phyloP scores from a whole-genome alignment of 805 yeast genomes.

The Scheffersomyces coipomensis region DNA sequence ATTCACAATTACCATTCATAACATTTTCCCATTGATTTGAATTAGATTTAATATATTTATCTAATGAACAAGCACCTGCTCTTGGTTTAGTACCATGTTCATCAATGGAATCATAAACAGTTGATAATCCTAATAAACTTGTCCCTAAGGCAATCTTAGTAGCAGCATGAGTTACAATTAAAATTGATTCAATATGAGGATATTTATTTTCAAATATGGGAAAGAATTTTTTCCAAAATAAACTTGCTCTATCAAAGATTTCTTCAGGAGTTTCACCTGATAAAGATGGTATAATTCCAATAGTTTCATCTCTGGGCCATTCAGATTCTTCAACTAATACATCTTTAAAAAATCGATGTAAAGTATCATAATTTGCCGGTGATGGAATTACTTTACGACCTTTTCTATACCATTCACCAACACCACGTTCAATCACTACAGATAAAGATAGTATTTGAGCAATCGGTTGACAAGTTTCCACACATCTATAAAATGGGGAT shows the following conservation, averaged over 20 bases:
- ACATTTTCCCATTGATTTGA: conserved; percentile 54
- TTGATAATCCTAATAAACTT: conserved; percentile 55
- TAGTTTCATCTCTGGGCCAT: conserved; percentile 49
- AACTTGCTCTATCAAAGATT: conserved; percentile 59
- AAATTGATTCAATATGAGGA: conserved; percentile 61
- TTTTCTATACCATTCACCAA: conserved; percentile 91
- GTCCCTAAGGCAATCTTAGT: conserved; percentile 85
- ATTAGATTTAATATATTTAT: conserved; percentile 43
- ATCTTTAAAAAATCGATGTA: conserved; percentile 54
- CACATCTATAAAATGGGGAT: conserved; percentile 88
- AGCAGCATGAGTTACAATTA: conserved; percentile 93
- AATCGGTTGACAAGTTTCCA: conserved; percentile 75
- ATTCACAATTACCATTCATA: conserved; percentile 73
- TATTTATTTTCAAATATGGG: conserved; percentile 52
- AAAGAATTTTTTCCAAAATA: conserved; percentile 56
- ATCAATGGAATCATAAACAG: conserved; percentile 53
- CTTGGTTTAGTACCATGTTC: conserved; percentile 42
- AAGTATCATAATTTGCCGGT: conserved; percentile 54
- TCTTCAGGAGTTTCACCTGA: conserved; percentile 75
- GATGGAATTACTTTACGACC: conserved; percentile 65
- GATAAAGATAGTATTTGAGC: conserved; percentile 58
- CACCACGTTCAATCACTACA: conserved; percentile 72
- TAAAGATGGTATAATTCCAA: conserved; percentile 58
- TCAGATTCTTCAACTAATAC: conserved; percentile 25
- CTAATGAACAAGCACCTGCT: conserved; percentile 86